These are phyloP conservation scores for Graphilbum ipis-grandicollis DNA, from an alignment of 2,329 filamentous ascomycete genomes.

Conservation along the genomic window DNA sequence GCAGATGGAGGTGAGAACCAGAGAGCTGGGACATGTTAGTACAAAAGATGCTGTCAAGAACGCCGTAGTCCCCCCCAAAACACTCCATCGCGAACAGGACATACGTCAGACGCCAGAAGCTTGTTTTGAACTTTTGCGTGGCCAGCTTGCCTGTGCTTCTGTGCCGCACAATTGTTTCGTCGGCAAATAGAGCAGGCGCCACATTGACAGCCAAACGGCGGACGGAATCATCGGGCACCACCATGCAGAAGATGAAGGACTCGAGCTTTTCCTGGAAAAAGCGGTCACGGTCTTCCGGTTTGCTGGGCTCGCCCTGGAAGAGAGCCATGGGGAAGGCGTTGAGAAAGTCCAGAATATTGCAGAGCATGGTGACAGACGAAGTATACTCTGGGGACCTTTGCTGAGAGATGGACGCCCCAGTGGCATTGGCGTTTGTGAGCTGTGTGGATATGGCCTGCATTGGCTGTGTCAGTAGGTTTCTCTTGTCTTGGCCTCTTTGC, in stretches of 20 bases:
- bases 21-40: constrained; percentile 19
- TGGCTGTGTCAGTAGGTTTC: background rate
- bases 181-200: constrained; percentile 28
- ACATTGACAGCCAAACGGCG: constrained; percentile 29
- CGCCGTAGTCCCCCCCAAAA: no score
- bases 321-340: constrained; percentile 33
- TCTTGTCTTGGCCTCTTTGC: background rate
- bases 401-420: constrained; percentile 18
- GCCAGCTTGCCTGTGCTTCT: constrained; percentile 19
- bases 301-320: constrained; percentile 22
- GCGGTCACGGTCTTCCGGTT: constrained; percentile 16
- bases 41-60: no score
- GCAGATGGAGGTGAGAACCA: constrained; percentile 29
- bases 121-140: constrained; percentile 20
- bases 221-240: constrained; percentile 32
- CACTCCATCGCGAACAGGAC: background rate
- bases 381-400: constrained; percentile 22
- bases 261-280: constrained; percentile 30
- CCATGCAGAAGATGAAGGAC: constrained; percentile 34
- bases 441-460: constrained; percentile 20
- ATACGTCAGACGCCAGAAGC: constrained; percentile 37
- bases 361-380: constrained; percentile 25
- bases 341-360: constrained; percentile 39
- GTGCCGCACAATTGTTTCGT: constrained; percentile 17
- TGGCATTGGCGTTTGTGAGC: constrained; percentile 20